A percentile compares a stretch with the other conserved stretches of the same genome.
These are phyloP conservation scores for Fragilariopsis cylindrus DNA, from an alignment of 108 stramenopile genomes.

Conservation along the genomic window DNA sequence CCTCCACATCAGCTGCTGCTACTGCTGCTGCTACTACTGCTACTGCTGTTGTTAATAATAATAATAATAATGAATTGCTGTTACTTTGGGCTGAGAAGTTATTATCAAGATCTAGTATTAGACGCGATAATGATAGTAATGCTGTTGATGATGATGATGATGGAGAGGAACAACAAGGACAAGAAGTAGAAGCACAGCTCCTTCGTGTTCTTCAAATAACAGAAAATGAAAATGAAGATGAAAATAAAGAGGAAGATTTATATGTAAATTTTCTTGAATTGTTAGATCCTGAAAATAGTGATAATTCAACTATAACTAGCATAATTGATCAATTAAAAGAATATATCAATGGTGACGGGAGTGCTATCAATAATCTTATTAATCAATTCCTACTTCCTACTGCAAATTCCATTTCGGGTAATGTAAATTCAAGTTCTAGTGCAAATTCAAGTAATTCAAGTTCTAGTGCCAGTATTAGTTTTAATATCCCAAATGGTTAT, in stretches of 20 bases:
- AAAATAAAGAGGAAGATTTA: background rate
- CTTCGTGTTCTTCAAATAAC: background rate
- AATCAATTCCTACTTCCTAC: too few relatives aligned
- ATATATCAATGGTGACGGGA: background rate
- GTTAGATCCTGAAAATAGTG: background rate
- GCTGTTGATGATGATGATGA: background rate
- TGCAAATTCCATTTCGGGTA: too few relatives aligned
- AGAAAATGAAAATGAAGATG: background rate
- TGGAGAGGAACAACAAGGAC: background rate
- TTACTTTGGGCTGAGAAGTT: background rate
- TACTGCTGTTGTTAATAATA: background rate
- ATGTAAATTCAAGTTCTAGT: too few relatives aligned
- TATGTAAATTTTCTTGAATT: constrained; percentile 11
- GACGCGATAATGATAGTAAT: background rate
- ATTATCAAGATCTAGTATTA: background rate
- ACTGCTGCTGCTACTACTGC: background rate
- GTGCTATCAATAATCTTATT: too few relatives aligned
- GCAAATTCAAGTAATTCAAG: too few relatives aligned
- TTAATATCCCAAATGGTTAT: background rate
- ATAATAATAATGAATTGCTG: background rate
- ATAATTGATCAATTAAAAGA: background rate
- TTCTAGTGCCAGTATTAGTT: too few relatives aligned
- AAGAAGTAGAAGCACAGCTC: background rate
- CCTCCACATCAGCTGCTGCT: background rate
- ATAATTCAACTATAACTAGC: background rate